Base-by-base conservation (phyloP, 805 yeast species). In the Pichia exigua region DNA sequence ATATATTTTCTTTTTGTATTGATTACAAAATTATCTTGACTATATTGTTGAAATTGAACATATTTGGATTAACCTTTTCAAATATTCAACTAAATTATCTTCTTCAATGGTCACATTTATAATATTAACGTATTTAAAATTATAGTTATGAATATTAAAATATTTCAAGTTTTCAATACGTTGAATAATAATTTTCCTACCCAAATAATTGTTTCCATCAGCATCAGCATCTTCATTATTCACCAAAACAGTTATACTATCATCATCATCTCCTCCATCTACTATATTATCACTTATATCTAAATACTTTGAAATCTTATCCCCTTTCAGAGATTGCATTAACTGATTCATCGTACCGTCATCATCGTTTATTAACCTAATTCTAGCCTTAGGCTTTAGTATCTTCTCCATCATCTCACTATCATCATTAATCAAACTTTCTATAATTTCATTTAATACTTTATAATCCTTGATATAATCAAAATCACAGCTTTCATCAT, bases 141-240 rank as follows among this genome's bases (percentile, higher is more conserved):
- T 49, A 27, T 35, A 30, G 18, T 48, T 45, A 21, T 41, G 40
- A 28, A 54, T 38, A 27, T 46, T 42, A 28, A 42, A 54, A 45
- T 28, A 54, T 12, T 43, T 28, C 10, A 22, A 17, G 39, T 48
- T 49, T 20, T 47, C 52, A 26, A 50, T 24, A 9, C 20, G 24
- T 20, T 35, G n/a, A 15, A 48, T 24, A 6, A 43, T 18, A 17
- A 39, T 47, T 39, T 21, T 50, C 24, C 6, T 46, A 30, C 47
- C 50, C 22, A 26, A 42, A n/a, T 32, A 32, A 13, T 27, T 17
- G 24, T 20, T 6, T n/a, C 20, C 8, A 13, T 15, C n/a, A n/a
- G 9, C 22, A 11, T 28, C 30, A 3, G 1, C 27, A 32, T 30
- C 18, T 7, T 15, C 17, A 35, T 32, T 26, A 15, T 6, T 40